These are phyloP conservation scores for Wickerhamomyces chaumierensis DNA, from an alignment of 805 yeast species.

Conservation along the genomic window DNA sequence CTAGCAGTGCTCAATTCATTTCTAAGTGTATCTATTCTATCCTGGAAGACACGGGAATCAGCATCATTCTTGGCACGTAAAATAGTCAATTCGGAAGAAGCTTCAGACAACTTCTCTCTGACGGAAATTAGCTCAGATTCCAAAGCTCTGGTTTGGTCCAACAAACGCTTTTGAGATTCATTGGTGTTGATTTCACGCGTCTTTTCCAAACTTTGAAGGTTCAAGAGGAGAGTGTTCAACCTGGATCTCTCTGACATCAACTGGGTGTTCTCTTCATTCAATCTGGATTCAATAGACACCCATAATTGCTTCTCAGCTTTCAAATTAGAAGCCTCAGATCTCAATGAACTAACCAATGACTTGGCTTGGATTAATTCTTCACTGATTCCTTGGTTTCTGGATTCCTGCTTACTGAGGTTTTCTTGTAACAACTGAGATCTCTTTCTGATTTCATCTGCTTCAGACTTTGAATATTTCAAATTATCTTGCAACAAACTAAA, in stretches of 20 bases:
- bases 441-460: constrained; percentile 32
- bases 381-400: constrained; percentile 31
- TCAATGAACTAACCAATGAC: constrained; percentile 30
- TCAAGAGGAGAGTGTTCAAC: constrained; percentile 44
- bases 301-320: constrained; percentile 44
- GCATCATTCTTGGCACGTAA: constrained; percentile 42
- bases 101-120: constrained; percentile 35
- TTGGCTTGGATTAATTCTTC: constrained; percentile 48
- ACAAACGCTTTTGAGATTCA: constrained; percentile 38
- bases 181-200: constrained; percentile 46
- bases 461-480: constrained; percentile 29
- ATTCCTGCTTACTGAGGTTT: constrained; percentile 34
- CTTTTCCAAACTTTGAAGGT: constrained; percentile 46
- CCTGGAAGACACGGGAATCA: constrained; percentile 44
- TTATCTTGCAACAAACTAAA: constrained; percentile 28
- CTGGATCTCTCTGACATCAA: constrained; percentile 48
- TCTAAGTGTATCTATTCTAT: constrained; percentile 45
- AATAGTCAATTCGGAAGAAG: constrained; percentile 39
- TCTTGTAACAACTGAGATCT: constrained; percentile 30
- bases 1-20: constrained; percentile 31
- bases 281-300: constrained; percentile 34
- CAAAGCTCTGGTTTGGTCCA: constrained; percentile 36
- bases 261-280: constrained; percentile 39
- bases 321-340: constrained; percentile 35
- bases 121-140: constrained; percentile 33